Base-by-base conservation (phyloP, 805 yeast genomes). In the Teunomyces tritomae region DNA sequence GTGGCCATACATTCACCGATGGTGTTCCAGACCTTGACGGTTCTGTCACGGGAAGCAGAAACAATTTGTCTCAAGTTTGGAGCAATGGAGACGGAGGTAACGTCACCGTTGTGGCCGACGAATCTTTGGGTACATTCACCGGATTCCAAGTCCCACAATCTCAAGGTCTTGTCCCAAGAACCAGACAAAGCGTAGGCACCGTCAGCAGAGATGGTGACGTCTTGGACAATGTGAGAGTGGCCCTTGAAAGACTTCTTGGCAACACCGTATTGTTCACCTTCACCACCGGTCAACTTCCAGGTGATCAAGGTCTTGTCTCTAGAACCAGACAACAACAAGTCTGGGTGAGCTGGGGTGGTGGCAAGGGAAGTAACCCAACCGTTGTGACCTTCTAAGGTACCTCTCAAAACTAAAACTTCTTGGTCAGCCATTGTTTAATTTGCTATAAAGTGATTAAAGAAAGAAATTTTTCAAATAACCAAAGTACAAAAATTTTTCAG, bases 11-110 rank as follows among this genome's bases (percentile, higher is more conserved):
- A 90, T 74, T 87, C 87, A 82, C 98, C 99, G 70, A 89, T 80
- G 78, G 95, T 88, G 86, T 94, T 92, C 99, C 99, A 94, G 79
- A 94, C 89, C 84, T 89, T 91, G 76, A 94, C 90, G 76, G 98
- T 88, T 85, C 89, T 89, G 79, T 94, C 99, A 80, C 99, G 91
- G 64, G 98, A 91, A 77, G 96, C 96, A 74, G 98, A 91, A 59
- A 91, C 96, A 69, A 94, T 89, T 79, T 89, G 95, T 82, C 97
- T 88, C 77, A 92, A 91, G 85, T 89, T 88, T 74, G 87, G 83
- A 68, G 97, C 86, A 75, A 94, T 88, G 63, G 97, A 88, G 67
- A 92, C 97, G 56, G 98, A 91, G 79, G 91, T 79, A 62, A 94
- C 99, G 76, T 94, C 99, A 70, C 90, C 88, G 62, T 82, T 83